Evolutionary conservation across 495 filamentous ascomycete genomes (phyloP).

Genomic region (Talaromyces stipitatus): DNA sequence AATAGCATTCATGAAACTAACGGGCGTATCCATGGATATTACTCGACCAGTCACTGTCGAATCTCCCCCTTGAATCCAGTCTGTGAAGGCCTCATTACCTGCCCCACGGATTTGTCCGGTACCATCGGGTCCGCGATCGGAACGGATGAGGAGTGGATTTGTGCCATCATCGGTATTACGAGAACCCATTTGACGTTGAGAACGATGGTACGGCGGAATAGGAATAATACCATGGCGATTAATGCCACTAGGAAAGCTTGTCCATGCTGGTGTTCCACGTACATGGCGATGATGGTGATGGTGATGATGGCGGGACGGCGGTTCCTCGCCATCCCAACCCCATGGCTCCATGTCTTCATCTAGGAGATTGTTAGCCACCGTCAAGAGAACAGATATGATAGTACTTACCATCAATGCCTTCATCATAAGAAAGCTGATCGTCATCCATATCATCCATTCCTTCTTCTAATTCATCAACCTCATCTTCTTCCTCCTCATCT

Average conservation of each 20-base stretch:
- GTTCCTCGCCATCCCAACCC: conserved; percentile 49
- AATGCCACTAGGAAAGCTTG: conserved; percentile 33
- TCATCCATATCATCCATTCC: conserved; percentile 44
- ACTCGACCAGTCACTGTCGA: conserved; percentile 36
- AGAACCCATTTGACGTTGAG: conserved; percentile 41
- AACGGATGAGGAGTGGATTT: conserved; percentile 63
- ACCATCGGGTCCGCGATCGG: conserved; percentile 28
- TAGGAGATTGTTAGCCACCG: conserved; percentile 10
- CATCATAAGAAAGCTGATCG: conserved; percentile 33
- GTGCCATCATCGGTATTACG: conserved; percentile 65
- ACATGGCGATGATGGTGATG: conserved; percentile 42
- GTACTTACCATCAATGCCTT: conserved; percentile 33
- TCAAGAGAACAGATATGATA: conserved; percentile 1
- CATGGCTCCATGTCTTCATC: conserved; percentile 49
- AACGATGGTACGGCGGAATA: conserved; percentile 45
- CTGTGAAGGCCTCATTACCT: conserved; percentile 31
- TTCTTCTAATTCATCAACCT: conserved; percentile 43
- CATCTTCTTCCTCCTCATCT: conserved; percentile 38
- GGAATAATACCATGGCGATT: conserved; percentile 35
- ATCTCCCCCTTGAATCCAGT: conserved; percentile 53
- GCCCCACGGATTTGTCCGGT: conserved; percentile 23
- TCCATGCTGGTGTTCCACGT: conserved; percentile 33
- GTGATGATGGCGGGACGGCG: conserved; percentile 30
- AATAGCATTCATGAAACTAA: conserved; percentile 55
- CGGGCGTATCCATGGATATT: conserved; percentile 51